phyloP scores from a whole-genome alignment of 2,329 filamentous ascomycete genomes.

The Acarospora socialis region DNA sequence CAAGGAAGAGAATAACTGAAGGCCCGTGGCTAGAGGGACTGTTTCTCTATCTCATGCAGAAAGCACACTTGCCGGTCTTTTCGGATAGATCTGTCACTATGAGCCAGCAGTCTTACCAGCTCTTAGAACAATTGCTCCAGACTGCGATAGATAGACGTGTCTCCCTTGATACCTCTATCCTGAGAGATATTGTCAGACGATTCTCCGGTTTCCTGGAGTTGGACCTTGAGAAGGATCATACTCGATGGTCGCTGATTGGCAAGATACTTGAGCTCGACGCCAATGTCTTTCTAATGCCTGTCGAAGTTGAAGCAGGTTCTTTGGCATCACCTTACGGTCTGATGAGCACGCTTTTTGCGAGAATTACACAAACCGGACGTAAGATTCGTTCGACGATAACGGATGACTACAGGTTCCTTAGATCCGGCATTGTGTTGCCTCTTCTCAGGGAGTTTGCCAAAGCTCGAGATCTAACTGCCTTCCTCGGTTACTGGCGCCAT shows the following conservation, averaged over 20 bases:
- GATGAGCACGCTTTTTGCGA: slow-evolving; percentile 17
- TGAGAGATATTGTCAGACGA: slow-evolving; percentile 20
- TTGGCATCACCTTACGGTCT: neutral
- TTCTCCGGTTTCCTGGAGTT: slow-evolving; percentile 24
- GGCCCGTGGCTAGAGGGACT: slow-evolving; percentile 35
- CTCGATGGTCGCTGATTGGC: too few relatives aligned
- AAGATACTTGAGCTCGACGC: slow-evolving; percentile 32
- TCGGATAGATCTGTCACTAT: neutral
- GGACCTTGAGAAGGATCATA: too few relatives aligned
- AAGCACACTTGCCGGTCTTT: slow-evolving; percentile 21
- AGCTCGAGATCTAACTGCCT: slow-evolving; percentile 27
- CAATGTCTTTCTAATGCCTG: slow-evolving; percentile 29
- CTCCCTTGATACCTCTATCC: slow-evolving; percentile 3
- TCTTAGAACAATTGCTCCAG: slow-evolving; percentile 6
- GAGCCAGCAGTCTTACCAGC: slow-evolving; percentile 1
- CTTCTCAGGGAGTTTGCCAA: slow-evolving; percentile 28
- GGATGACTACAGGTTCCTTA: slow-evolving; percentile 15
- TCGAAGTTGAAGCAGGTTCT: too few relatives aligned
- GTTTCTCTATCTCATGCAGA: slow-evolving; percentile 29
- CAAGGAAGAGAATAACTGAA: slow-evolving; percentile 30
- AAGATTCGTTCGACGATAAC: slow-evolving; percentile 13
- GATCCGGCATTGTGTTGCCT: slow-evolving; percentile 24
- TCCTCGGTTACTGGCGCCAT: slow-evolving; percentile 28
- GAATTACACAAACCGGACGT: slow-evolving; percentile 17
- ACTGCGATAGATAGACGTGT: slow-evolving; percentile 4